Base-by-base conservation (phyloP, 192 early-diverging fungal genomes). In the Entomortierella beljakovae region DNA sequence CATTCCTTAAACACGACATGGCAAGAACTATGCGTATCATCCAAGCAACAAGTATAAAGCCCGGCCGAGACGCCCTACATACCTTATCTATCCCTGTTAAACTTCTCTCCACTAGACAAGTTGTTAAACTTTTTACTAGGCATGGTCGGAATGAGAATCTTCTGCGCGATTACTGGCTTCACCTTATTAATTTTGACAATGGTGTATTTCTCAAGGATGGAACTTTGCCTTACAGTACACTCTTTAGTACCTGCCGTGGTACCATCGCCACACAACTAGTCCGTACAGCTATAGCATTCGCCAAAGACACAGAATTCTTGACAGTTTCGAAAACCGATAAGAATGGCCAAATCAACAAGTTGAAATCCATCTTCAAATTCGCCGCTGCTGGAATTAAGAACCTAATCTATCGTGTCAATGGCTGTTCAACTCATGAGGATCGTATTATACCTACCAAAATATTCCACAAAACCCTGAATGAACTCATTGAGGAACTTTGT, bases 11-110 rank as follows among this genome's bases (percentile, higher is more conserved):
- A 2, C 37, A 70, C 23, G 68, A 79, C 48, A 20, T 62, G 8
- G 38, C 63, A 32, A 56, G 75, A 15, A 59, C 56, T 1, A 61
- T 79, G 42, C 54, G 40, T 23, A 79, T 79, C 18, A 60, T 79
- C 29, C 50, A 79, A 22, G 10, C 31, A 5, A 70, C 68, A 0
- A 70, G 67, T 2, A 59, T 53, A 40, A 40, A 61, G 25, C 25
- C 38, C n/a, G 15, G 23, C 16, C 40, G 20, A 16, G 23, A 29
- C 3, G 42, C 51, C 1, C 15, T 31, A 20, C 57, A 63, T 18
- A n/a, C 31, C 10, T 42, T 61, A 10, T 20, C 49, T 18, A 54
- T 79, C 7, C 75, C 75, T 16, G 32, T 31, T 8, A 51, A 3
- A 15, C 18, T 79, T 16, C n/a, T 28, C n/a, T 9, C 26, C 10